Evolutionary conservation across 192 early-diverging fungal genomes (phyloP).

Genomic region (Coemansia sp.): DNA sequence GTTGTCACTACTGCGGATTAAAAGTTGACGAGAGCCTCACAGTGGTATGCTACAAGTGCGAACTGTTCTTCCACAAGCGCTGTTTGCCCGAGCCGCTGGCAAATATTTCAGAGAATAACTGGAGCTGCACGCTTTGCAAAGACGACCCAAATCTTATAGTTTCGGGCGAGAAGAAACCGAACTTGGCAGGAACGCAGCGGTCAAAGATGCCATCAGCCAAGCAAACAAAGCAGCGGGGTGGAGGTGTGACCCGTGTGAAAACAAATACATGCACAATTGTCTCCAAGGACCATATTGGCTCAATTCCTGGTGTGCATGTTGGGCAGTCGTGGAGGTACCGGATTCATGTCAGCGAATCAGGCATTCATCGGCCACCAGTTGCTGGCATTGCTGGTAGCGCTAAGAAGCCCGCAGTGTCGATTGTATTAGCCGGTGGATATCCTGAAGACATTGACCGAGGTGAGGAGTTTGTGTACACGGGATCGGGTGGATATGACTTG

Average conservation of each 20-base stretch:
- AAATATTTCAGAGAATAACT: slow-evolving; percentile 48
- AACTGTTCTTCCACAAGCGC: slow-evolving; percentile 55
- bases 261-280: slow-evolving; percentile 52
- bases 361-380: slow-evolving; percentile 65
- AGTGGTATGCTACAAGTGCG: slow-evolving; percentile 62
- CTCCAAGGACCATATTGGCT: slow-evolving; percentile 46
- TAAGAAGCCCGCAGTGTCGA: slow-evolving; percentile 57
- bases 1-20: slow-evolving; percentile 53
- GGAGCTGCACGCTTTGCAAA: slow-evolving; percentile 54
- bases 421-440: slow-evolving; percentile 66
- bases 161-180: slow-evolving; percentile 42
- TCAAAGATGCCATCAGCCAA: slow-evolving; percentile 58
- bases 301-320: slow-evolving; percentile 62
- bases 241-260: slow-evolving; percentile 56
- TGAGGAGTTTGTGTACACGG: slow-evolving; percentile 66
- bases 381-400: slow-evolving; percentile 62
- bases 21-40: slow-evolving; percentile 59
- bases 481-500: slow-evolving; percentile 63
- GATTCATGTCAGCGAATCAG: slow-evolving; percentile 51
- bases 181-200: slow-evolving; percentile 43
- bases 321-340: slow-evolving; percentile 59
- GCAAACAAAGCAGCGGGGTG: slow-evolving; percentile 55
- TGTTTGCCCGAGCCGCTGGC: slow-evolving; percentile 51
- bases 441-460: slow-evolving; percentile 67
- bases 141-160: slow-evolving; percentile 48